Conservation (phyloP, 805 yeast species). For the Candida railenensis region DNA sequence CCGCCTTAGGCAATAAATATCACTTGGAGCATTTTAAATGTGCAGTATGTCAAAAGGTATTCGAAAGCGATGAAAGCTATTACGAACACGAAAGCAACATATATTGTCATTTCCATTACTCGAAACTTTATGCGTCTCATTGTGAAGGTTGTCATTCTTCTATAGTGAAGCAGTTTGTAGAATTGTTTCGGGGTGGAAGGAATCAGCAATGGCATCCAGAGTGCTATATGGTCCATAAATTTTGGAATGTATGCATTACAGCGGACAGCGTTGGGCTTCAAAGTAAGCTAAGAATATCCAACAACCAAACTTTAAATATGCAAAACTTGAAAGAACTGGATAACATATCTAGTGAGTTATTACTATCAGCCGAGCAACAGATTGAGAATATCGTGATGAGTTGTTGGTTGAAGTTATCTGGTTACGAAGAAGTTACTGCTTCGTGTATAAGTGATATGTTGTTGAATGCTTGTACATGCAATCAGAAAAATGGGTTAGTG, state of each 20-base stretch:
- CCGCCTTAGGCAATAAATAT: constrained; percentile 88
- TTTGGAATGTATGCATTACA: constrained; percentile 86
- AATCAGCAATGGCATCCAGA: constrained; percentile 99
- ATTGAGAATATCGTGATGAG: constrained; percentile 58
- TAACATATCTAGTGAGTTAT: constrained; percentile 40
- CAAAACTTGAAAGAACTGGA: constrained; percentile 24
- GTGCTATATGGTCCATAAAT: constrained; percentile 95
- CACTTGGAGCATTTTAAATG: constrained; percentile 96
- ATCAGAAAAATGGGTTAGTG: constrained; percentile 62
- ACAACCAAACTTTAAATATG: constrained; percentile 1
- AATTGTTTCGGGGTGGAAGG: constrained; percentile 84
- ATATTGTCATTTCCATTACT: constrained; percentile 90
- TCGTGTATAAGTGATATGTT: constrained; percentile 89
- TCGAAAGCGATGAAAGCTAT: constrained; percentile 89
- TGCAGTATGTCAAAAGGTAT: constrained; percentile 77
- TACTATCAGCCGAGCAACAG: constrained; percentile 58
- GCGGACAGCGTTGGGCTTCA: constrained; percentile 56
- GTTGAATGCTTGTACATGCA: constrained; percentile 73
- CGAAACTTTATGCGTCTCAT: constrained; percentile 78
- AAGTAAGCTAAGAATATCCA: constrained; percentile 16
- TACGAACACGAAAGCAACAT: constrained; percentile 81
- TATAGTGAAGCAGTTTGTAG: constrained; percentile 91
- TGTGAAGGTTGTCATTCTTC: constrained; percentile 95
- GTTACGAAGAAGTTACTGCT: constrained; percentile 89
- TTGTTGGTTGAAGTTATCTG: constrained; percentile 85